A percentile compares a stretch with the other conserved stretches of the same genome.
Conservation (phyloP, 169 alveolate genomes). For the Cryptosporidium ryanae region DNA sequence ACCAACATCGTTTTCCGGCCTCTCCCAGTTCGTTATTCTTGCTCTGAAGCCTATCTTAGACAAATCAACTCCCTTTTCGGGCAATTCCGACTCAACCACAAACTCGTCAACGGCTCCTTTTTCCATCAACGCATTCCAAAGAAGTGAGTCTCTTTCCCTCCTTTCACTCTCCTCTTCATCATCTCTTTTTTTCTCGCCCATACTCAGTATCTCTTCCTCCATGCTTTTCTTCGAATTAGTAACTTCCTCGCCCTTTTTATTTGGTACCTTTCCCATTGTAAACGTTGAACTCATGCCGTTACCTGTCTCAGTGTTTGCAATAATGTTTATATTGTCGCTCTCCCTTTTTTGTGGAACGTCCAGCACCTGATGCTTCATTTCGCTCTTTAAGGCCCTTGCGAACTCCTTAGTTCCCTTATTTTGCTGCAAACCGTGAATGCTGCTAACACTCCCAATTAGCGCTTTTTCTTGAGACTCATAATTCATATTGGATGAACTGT, state of each 20-base stretch:
- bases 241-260: background rate
- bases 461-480: background rate
- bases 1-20: constrained; percentile 14
- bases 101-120: constrained; percentile 25
- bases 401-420: constrained; percentile 26
- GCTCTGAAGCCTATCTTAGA: constrained; percentile 68
- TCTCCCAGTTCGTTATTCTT: constrained; percentile 42
- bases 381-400: constrained; percentile 44
- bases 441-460: background rate
- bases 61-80: constrained; percentile 73
- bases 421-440: background rate
- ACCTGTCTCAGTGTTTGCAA: constrained; percentile 17
- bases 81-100: constrained; percentile 22
- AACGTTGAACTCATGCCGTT: background rate
- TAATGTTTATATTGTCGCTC: constrained; percentile 4
- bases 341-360: constrained; percentile 29
- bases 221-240: constrained; percentile 1
- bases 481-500: constrained; percentile 19
- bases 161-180: constrained; percentile 34
- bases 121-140: constrained; percentile 58
- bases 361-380: constrained; percentile 8
- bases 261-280: constrained; percentile 7
- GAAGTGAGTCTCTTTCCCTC: constrained; percentile 11
- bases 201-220: constrained; percentile 25
- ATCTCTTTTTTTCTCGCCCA: constrained; percentile 1